Evolutionary conservation across 1,139 yeast species (phyloP).

Genomic region (Blastobotrys proliferans): DNA sequence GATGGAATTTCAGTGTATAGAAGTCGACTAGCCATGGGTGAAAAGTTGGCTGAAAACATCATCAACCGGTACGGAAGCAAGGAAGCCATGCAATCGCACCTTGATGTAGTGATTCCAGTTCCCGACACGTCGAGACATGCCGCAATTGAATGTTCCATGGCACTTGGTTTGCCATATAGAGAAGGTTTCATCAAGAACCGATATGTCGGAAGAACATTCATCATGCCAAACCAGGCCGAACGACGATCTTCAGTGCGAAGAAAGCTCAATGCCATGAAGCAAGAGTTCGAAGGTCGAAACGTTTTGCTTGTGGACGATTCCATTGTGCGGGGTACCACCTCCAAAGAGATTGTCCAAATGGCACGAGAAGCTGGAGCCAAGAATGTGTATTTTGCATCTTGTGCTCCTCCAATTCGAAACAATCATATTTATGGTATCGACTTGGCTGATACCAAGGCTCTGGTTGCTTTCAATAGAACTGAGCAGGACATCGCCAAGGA

Average conservation of each 20-base stretch:
- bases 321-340: slow-evolving; percentile 95
- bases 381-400: slow-evolving; percentile 89
- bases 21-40: slow-evolving; percentile 93
- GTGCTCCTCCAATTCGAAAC: slow-evolving; percentile 94
- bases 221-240: slow-evolving; percentile 97
- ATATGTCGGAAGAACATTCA: slow-evolving; percentile 95
- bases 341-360: slow-evolving; percentile 94
- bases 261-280: slow-evolving; percentile 92
- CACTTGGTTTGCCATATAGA: slow-evolving; percentile 76
- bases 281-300: slow-evolving; percentile 79
- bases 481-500: slow-evolving; percentile 70
- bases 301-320: slow-evolving; percentile 97
- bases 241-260: slow-evolving; percentile 92
- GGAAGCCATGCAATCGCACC: slow-evolving; percentile 48
- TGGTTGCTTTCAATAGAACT: slow-evolving; percentile 78
- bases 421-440: slow-evolving; percentile 98
- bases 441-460: slow-evolving; percentile 89
- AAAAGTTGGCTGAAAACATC: slow-evolving; percentile 74
- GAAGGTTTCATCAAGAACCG: slow-evolving; percentile 97
- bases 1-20: slow-evolving; percentile 95
- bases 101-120: slow-evolving; percentile 95
- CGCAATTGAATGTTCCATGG: slow-evolving; percentile 87
- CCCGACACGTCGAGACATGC: slow-evolving; percentile 97
- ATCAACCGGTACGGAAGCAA: slow-evolving; percentile 44
- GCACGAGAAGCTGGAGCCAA: slow-evolving; percentile 97